Base-by-base conservation (phyloP, 306 rosid genomes). In the Chamaecrista fasciculata region DNA sequence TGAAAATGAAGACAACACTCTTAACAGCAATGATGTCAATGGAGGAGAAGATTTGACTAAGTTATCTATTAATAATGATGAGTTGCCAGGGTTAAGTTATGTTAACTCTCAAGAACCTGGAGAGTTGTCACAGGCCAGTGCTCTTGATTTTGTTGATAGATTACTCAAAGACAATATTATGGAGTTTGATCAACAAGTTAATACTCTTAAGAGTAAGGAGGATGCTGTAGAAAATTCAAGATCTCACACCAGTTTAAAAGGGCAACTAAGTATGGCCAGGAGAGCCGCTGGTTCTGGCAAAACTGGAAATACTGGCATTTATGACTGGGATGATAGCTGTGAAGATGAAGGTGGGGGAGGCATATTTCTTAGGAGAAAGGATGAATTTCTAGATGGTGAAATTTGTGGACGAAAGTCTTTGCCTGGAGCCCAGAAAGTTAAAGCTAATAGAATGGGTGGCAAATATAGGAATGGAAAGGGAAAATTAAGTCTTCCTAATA, bases 331-430 rank as follows among this genome's bases (percentile, higher is more conserved):
- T 65, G 96, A 91, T 75, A 85, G 21, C 75, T 76, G 71, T 20
- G 99, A 95, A 78, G 97, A 95, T 84, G 99, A 91, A 81, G 86
- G 91, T 20, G 99, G 97, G 44, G 99, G 99, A 67, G 96, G 82
- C 49, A 75, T 95, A 65, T 84, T 79, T 80, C 14, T 64, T 56
- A 81, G 96, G 79, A 91, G 86, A 79, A 95, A 80, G 73, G 77
- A 74, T 29, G 89, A 95, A 29, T 83, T 95, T 77, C 80, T 87
- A 52, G 67, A 68, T 31, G 72, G 72, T 19, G 75, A 62, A 65
- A 69, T 58, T 34, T 58, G 53, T 25, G 52, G 86, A 72, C 37
- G 72, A 39, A 81, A 76, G 71, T 89, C 84, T 15, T 72, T 80
- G 43, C 81, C 90, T 11, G 76, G 66, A 72, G 67, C 79, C 48